Evolutionary conservation across 225 moss, liverwort and hornwort genomes (phyloP), one percentile per base, ranked within the genome.

Genomic region (Pseudisothecium myosuroides): DNA sequence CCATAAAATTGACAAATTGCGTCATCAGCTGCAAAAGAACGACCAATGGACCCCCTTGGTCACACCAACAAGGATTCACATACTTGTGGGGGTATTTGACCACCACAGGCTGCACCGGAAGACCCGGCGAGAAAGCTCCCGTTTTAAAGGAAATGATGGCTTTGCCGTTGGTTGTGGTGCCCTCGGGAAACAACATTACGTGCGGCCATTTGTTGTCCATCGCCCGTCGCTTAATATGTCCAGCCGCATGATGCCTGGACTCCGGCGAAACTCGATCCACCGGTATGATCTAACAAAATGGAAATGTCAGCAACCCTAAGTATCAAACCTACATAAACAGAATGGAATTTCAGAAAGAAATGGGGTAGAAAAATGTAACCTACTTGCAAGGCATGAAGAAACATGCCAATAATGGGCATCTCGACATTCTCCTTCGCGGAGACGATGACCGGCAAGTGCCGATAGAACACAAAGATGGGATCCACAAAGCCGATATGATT

Each of bases 381-480:
- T 81, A 94, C 95, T 87, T 95, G 95, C 66, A 95, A 88, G 31
- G 95, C 94, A 22, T 94, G 93, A 36, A 95, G 93, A 69, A 94
- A 95, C 90, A 94, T 90, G 74, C 95, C 95, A n/a, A 95, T 88
- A 62, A 95, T 90, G 62, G 95, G 95, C 95, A 95, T 95, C 87
- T 95, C 94, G 81, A 95, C 92, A 81, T 95, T 95, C 88, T 94
- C 95, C 89, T 92, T 95, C 23, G 95, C 94, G 4, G 93, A 92
- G 80, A 95, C 95, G 37, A 95, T 95, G 83, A 95, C 94, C 18
- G 95, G 95, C 90, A 95, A 87, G 82, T 95, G 95, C 28, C 94
- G 87, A 54, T 93, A 95, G 87, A 95, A 95, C n/a, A 95, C 93
- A 75, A 92, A 95, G 66, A 95, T 94, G 36, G 94, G 95, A 80